Percentiles rank a stretch among this genome's conserved stretches.
These are phyloP conservation scores for Alternaria ethzedia DNA, from an alignment of 2,329 filamentous ascomycete genomes.

Conservation along the genomic window DNA sequence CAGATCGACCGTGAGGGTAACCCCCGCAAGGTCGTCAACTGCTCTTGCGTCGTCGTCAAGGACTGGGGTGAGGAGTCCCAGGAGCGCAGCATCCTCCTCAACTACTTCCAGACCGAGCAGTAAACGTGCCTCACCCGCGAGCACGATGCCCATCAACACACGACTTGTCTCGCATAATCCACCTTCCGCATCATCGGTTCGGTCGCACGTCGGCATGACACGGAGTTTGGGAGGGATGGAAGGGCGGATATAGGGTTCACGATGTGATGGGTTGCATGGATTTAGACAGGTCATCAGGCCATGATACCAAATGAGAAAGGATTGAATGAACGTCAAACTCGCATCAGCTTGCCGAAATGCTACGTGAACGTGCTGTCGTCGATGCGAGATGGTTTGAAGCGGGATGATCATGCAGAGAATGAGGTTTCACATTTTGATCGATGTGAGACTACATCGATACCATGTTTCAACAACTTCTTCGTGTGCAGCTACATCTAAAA, in stretches of 20 bases:
- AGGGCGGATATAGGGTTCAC: conserved; percentile 1
- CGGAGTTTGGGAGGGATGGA: conserved; percentile 15
- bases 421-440: background rate
- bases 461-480: too few species aligned
- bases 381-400: background rate
- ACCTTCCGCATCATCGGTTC: conserved; percentile 24
- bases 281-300: conserved; percentile 16
- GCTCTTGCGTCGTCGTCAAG: conserved; percentile 99
- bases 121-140: conserved; percentile 43
- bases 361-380: background rate
- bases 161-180: conserved; percentile 13
- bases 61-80: conserved; percentile 99
- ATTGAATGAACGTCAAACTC: background rate
- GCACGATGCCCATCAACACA: conserved; percentile 9
- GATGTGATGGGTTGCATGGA: conserved; percentile 21
- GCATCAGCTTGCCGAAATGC: background rate
- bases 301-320: conserved; percentile 14
- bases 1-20: conserved; percentile 99
- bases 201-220: conserved; percentile 16
- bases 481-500: too few species aligned
- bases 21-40: conserved; percentile 99
- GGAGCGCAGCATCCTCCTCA: conserved; percentile 98
- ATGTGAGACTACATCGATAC: background rate
- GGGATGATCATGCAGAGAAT: background rate
- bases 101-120: conserved; percentile 97